Base-by-base conservation (phyloP, 805 yeast species). In the Citeromyces nyonsensis region DNA sequence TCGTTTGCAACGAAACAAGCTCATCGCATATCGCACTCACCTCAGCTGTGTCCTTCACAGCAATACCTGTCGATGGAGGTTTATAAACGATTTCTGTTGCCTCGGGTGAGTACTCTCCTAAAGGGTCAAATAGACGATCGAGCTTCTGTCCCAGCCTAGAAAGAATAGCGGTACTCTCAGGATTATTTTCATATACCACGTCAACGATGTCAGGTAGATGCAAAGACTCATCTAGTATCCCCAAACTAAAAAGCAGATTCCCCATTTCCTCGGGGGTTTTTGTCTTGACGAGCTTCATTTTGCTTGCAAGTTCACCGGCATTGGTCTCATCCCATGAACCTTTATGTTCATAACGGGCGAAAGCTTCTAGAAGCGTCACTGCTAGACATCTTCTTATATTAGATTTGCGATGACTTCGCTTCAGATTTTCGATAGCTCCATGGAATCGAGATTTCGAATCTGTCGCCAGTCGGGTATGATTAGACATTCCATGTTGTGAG, bases 31-130 rank as follows among this genome's bases (percentile, higher is more conserved):
- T 66, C 0, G 76, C 59, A 24, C 52, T 57, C 1, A 74, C 51
- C 10, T 68, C 52, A 6, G 49, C 40, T 10, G 49, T 44, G 24
- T 44, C n/a, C 33, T n/a, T 6, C 15, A 22, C 11, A 2, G 33
- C 28, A 6, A 29, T 38, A 35, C 33, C 45, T 35, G 31, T 31
- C 1, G 44, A 47, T 2, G 93, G 94, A 0, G 83, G 72, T 32
- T 52, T 60, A 47, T 88, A 86, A 2, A 68, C 61, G 36, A 66
- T 61, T 38, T 79, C 88, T 26, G 94, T 71, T 22, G 76, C 72
- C 51, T 88, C 95, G 0, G 96, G 97, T 0, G 93, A 81, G 49
- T 88, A 88, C 51, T 86, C 96, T 4, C 82, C 65, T 34, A 85
- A 54, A 1, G 96, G 95, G 45, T 88, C 93, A 51, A 88, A 88